Evolutionary conservation across 192 early-diverging fungal genomes (phyloP).

Genomic region (Linnemannia hyalina): DNA sequence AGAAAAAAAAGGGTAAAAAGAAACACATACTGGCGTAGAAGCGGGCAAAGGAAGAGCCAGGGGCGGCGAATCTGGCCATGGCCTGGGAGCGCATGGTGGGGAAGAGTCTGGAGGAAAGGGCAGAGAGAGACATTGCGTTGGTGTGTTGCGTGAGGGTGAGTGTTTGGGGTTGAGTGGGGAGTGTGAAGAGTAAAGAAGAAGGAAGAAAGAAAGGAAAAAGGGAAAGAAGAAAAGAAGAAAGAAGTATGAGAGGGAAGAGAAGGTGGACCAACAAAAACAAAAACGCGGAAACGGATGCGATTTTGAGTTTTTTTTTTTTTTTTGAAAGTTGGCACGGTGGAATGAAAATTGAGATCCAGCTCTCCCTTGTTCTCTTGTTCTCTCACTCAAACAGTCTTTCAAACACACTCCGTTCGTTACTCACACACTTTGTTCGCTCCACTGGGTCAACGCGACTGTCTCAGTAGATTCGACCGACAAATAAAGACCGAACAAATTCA

Average conservation of each 20-base stretch:
- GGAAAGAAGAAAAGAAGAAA: not conserved
- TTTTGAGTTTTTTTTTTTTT: slow-evolving; percentile 34
- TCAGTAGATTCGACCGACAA: not conserved
- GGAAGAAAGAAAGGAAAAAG: not conserved
- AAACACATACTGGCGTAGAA: slow-evolving; percentile 62
- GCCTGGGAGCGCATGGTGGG: slow-evolving; percentile 46
- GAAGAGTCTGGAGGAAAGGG: slow-evolving; percentile 44
- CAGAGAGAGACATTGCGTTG: slow-evolving; percentile 39
- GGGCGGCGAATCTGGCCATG: slow-evolving; percentile 43
- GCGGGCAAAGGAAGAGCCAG: slow-evolving; percentile 56
- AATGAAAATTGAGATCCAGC: slow-evolving; percentile 16
- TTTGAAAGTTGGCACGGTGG: slow-evolving; percentile 50
- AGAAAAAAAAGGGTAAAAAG: not conserved
- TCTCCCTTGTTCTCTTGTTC: not conserved
- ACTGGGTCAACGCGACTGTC: not conserved
- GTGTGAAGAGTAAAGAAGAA: not conserved
- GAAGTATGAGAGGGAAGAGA: slow-evolving; percentile 4
- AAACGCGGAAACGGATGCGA: slow-evolving; percentile 1
- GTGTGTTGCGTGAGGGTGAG: not conserved
- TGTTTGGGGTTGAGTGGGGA: not conserved
- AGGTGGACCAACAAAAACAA: slow-evolving; percentile 1
- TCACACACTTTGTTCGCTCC: not conserved
- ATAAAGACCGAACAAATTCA: not conserved
- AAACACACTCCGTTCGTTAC: not conserved
- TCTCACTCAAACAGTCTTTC: not conserved